Base-by-base conservation (phyloP, 345 rosid species). In the Euphorbia pulcherrima region DNA sequence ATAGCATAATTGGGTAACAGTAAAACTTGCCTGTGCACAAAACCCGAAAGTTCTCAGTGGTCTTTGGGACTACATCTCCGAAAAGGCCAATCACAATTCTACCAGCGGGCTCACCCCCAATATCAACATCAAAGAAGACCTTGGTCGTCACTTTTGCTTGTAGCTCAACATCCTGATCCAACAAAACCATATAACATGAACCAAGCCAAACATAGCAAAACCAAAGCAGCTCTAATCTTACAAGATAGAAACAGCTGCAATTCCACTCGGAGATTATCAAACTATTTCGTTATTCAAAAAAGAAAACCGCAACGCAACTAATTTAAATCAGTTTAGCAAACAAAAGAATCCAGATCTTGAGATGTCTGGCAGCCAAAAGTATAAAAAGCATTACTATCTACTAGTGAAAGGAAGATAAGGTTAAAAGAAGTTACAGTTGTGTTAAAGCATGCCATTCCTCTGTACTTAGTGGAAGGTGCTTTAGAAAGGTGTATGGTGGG, bases 1-100 rank as follows among this genome's bases (percentile, higher is more conserved):
- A 58, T 11, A 50, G 62, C 62, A 30, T 33, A n/a, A 20, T 57
- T 47, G 29, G 68, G 46, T 52, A 53, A 72, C 63, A 71, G 46
- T 52, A 53, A 72, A 66, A 51, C 82, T 85, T 62, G 76, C 98
- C 97, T 68, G 96, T 87, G 80, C 96, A 89, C 74, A 93, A 74
- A 47, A 69, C 90, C 40, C 88, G 96, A 77, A 90, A 93, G 80
- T 93, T 93, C 66, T 93, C 98, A 26, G 69, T 88, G 8, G 98
- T 89, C 80, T 79, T 83, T 4, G 97, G 97, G 51, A 90, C 92
- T 72, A 75, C 88, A 24, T 89, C 94, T 47, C 96, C 96, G 62
- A 82, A 93, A 37, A 93, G 83, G 66, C 97, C 98, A 62, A 93
- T 83, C 30, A 87, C 90, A 69, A 93, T 85, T 82, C 89, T 90